These are phyloP conservation scores for Musa troglodytarum DNA, from an alignment of 176 grass and related monocot species.

Conservation along the genomic window DNA sequence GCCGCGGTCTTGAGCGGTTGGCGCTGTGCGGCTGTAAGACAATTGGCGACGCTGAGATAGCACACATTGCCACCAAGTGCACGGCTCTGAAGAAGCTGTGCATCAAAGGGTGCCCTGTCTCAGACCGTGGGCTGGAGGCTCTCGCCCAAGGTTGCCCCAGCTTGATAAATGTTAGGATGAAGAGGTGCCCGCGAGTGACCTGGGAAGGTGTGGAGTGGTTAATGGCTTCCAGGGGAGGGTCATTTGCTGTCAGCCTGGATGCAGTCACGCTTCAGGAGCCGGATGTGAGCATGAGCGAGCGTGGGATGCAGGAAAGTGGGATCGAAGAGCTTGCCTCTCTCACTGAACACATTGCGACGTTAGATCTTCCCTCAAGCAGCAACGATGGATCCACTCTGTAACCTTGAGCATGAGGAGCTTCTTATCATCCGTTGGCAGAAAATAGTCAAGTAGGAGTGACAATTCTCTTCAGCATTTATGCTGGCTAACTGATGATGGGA, in stretches of 20 bases:
- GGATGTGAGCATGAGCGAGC: neutral
- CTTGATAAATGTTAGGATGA: conserved; percentile 4
- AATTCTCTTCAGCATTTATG: conserved; percentile 19
- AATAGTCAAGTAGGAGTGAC: neutral
- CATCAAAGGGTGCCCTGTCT: conserved; percentile 13
- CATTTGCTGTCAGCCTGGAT: neutral
- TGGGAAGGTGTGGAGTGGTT: neutral
- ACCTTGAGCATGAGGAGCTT: conserved; percentile 23
- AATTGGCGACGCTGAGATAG: conserved; percentile 2
- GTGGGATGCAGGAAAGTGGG: neutral
- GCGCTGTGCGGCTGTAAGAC: conserved; percentile 2
- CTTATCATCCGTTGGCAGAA: neutral
- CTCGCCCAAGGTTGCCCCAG: neutral
- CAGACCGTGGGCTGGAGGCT: conserved; percentile 7
- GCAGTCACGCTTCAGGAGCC: neutral
- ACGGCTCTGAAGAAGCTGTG: conserved; percentile 6
- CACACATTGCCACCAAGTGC: conserved; percentile 2
- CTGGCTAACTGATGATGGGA: no score
- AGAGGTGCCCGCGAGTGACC: conserved; percentile 1
- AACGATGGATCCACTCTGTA: neutral
- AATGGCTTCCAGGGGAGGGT: neutral
- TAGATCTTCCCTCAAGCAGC: conserved; percentile 2
- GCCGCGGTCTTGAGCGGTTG: neutral
- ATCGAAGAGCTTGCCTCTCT: neutral
- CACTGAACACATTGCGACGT: neutral